Base-by-base conservation (phyloP, 768 basidiomycete genomes). In the Suillus paluster region DNA sequence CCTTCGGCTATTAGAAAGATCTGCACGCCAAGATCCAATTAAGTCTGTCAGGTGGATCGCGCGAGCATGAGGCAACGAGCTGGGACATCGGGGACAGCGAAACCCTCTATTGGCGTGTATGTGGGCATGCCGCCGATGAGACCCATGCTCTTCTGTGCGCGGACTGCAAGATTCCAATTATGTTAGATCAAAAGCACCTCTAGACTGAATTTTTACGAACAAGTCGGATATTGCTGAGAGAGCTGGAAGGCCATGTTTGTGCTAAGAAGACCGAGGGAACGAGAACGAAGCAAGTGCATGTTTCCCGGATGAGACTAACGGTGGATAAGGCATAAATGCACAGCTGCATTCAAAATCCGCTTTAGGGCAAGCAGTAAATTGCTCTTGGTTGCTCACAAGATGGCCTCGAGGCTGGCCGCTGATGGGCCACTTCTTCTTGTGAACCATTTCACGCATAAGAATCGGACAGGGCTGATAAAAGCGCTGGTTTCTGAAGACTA, bases 61-160 rank as follows among this genome's bases (percentile, higher is more conserved):
- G 30, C 30, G 30, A 30, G 30, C 30, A 30, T 6, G 30, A 30
- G 30, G 30, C 30, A 30, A 30, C 91, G 85, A 45, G 89, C 88
- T 60, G 92, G 80, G 30, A 83, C 85, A 48, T 92, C 90, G 50
- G 92, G 91, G 38, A 78, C 81, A 61, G 76, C 75, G 68, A 91
- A 92, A 46, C 84, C 85, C 64, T 86, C 77, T 25, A 92, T 77
- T 19, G 86, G 76, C 23, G 78, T 70, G 73, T 95, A 98, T 70
- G 85, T 81, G 53, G 97, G 94, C 11, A 89, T 83, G 55, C 92
- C 94, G 64, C 87, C 84, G 71, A 95, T 86, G 69, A 98, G 86
- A 67, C 93, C 94, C 58, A 97, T 81, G 63, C 86, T 83, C 86
- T 97, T 99, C 85, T 97, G 96, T 48, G 96, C 93, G 75, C 97